Conservation (phyloP, 177 flowering plant species). For the Telopea speciosissima region DNA sequence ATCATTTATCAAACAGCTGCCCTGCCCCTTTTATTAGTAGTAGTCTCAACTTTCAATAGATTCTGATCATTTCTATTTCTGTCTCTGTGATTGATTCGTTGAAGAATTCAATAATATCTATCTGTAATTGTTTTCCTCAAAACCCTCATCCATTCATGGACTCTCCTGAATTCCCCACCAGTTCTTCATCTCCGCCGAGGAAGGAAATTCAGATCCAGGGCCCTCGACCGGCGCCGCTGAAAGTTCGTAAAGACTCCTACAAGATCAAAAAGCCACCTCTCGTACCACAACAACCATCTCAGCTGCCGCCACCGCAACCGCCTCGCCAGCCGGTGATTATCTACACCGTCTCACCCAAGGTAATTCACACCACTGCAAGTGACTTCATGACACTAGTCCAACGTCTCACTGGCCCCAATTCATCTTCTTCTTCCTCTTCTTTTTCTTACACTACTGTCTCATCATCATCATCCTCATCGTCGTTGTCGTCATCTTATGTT, state of each 20-base stretch:
- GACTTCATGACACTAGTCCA: conserved; percentile 28
- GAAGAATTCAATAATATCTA: too few species aligned
- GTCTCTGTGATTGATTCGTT: too few species aligned
- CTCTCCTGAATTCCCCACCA: background rate
- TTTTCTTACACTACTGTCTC: conserved; percentile 4
- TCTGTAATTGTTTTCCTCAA: too few species aligned
- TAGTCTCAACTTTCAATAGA: too few species aligned
- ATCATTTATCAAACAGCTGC: too few species aligned
- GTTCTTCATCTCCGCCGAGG: conserved; percentile 31
- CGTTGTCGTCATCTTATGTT: conserved; percentile 12
- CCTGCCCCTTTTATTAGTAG: too few species aligned
- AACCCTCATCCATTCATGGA: conserved; percentile 9
- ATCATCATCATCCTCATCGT: conserved; percentile 11
- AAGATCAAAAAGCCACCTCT: conserved; percentile 60
- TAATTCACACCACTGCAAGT: conserved; percentile 19
- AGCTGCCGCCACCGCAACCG: background rate
- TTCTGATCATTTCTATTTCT: too few species aligned
- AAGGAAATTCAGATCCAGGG: conserved; percentile 60
- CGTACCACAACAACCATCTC: conserved; percentile 20
- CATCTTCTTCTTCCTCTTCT: conserved; percentile 12
- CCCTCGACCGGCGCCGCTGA: conserved; percentile 56
- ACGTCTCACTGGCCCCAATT: conserved; percentile 19
- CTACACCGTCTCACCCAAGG: conserved; percentile 29
- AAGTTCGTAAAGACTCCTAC: conserved; percentile 53
- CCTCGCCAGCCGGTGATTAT: conserved; percentile 17